phyloP scores from a whole-genome alignment of 371 early-diverging fungal genomes.

The Fennellomyces sp. region DNA sequence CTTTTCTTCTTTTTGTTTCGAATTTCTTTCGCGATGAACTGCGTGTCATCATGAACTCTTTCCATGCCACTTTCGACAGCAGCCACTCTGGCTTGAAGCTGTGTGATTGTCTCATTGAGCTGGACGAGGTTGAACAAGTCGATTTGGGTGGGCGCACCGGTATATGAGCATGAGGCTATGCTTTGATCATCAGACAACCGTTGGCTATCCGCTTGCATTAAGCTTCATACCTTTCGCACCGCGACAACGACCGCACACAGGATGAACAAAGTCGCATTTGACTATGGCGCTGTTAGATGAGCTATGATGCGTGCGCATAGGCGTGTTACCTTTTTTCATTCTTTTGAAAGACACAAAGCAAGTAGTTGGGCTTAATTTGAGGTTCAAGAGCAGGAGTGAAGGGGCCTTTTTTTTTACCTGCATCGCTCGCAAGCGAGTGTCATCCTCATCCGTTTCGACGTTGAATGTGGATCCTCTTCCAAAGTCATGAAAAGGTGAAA shows the following conservation, averaged over 20 bases:
- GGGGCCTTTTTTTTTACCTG: constrained; percentile 26
- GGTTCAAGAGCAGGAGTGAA: background rate
- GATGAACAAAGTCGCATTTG: constrained; percentile 58
- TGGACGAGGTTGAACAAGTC: constrained; percentile 51
- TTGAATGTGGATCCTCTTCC: constrained; percentile 15
- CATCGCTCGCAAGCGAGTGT: constrained; percentile 59
- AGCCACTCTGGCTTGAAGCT: constrained; percentile 32
- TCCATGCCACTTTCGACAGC: constrained; percentile 37
- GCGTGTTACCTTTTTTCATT: background rate
- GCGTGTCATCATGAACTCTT: constrained; percentile 32
- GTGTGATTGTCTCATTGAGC: constrained; percentile 42
- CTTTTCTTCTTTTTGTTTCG: constrained; percentile 13
- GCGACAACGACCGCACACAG: constrained; percentile 43
- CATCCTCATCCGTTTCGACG: constrained; percentile 53
- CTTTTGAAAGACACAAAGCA: background rate
- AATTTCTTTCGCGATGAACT: constrained; percentile 34
- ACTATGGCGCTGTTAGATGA: constrained; percentile 24
- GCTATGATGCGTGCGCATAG: background rate
- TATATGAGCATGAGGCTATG: constrained; percentile 45
- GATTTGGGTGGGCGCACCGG: constrained; percentile 50
- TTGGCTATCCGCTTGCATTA: background rate
- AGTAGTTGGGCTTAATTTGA: too few relatives aligned
- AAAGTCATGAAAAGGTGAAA: constrained; percentile 1
- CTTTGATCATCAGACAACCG: background rate
- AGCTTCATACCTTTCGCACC: constrained; percentile 36